Base-by-base conservation (phyloP, 208 protist species). In the Dictyostelium gargantuum region DNA sequence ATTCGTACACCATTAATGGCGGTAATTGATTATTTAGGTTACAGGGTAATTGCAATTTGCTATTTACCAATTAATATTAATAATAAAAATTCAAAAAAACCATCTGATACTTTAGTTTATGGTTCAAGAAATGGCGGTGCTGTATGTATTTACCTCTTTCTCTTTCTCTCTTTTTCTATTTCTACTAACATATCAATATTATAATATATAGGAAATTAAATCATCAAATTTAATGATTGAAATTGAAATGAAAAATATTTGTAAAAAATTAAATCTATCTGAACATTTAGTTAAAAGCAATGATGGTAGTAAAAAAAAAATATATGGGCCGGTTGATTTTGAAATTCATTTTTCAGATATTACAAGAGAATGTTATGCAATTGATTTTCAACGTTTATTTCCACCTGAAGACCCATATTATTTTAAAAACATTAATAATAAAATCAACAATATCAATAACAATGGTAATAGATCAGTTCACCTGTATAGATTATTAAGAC, bases 11-110 rank as follows among this genome's bases (percentile, higher is more conserved):
- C 94, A 29, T 56, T 95, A 4, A 86, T 95, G 38, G 82, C 84
- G 10, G 91, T 95, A 50, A 91, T 95, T 19, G 92, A 94, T 46
- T 95, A 91, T 70, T n/a, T 81, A 10, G 94, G 94, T 42, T 94
- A 94, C 29, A 61, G 93, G 23, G 38, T 95, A 1, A 82, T 94
- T 44, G 94, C 94, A 40, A 89, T 93, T 9, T 92, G 89, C 2
- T 68, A 63, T 35, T 61, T 95, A 38, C 94, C 94, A 32, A 94
- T 95, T 11, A 52, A 46, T 15, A 74, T 26, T 58, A 58, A 58
- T 58, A 58, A 58, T 58, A 23, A 58, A 58, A 58, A 58, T 58
- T 15, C 46, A 50, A 50, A 50, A n/a, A n/a, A n/a, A n/a, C 15
- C 46, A 23, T 21, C 77, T 21, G 91, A 93, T 17, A 94, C 94